phyloP scores from a whole-genome alignment of 192 early-diverging fungal genomes.

The Umbelopsis vinacea region DNA sequence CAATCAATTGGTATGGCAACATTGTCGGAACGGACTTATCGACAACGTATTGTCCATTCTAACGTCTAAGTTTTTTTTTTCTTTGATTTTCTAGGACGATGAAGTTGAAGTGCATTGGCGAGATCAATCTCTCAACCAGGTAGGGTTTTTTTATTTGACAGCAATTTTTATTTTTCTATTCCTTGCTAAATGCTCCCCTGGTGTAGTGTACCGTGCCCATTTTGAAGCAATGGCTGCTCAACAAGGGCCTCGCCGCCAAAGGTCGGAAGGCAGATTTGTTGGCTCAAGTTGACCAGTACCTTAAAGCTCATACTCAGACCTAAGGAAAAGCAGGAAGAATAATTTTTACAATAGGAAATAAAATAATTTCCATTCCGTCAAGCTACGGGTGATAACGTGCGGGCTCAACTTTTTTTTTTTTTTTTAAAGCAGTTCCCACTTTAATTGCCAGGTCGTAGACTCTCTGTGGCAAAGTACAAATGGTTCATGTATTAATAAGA shows the following conservation, averaged over 20 bases:
- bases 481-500: no score
- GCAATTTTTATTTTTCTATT: no score
- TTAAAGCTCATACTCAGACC: background rate
- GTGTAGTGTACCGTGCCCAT: background rate
- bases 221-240: constrained; percentile 9
- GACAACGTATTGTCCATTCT: background rate
- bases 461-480: background rate
- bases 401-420: background rate
- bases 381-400: background rate
- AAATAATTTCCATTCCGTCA: background rate
- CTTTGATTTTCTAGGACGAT: background rate
- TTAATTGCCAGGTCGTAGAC: background rate
- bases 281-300: background rate
- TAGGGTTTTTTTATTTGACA: background rate
- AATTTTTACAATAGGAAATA: background rate
- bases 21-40: constrained; percentile 10
- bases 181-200: no score
- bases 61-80: background rate
- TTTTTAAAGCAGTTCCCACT: background rate
- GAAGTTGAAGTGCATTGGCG: background rate
- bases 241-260: background rate
- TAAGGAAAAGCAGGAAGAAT: background rate
- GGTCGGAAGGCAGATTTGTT: constrained; percentile 4
- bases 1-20: background rate
- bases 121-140: background rate